phyloP scores from a whole-genome alignment of 345 rosid genomes.

The Populus simonii region DNA sequence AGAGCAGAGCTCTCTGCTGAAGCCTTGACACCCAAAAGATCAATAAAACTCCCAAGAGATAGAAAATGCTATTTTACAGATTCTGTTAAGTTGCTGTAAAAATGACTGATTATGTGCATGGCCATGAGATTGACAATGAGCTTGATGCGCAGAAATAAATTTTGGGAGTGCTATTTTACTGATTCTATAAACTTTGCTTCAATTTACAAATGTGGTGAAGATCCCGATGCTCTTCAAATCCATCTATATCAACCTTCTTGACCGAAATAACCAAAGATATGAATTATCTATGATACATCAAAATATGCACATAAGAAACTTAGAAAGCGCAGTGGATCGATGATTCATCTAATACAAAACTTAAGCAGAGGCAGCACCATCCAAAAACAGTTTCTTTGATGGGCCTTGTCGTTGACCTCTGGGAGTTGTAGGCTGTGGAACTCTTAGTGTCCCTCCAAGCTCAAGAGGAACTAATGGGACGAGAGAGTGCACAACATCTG shows the following conservation, averaged over 20 bases:
- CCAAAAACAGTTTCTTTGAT: background rate
- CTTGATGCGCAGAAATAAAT: background rate
- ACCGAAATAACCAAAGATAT: background rate
- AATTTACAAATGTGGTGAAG: constrained; percentile 30
- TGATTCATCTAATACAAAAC: background rate
- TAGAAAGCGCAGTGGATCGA: background rate
- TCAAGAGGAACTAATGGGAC: constrained; percentile 75
- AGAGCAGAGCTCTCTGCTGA: background rate
- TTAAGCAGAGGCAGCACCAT: background rate
- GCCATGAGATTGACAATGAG: background rate
- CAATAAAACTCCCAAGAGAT: background rate
- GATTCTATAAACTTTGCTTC: background rate
- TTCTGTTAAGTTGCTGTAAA: background rate
- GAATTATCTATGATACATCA: background rate
- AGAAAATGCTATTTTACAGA: background rate
- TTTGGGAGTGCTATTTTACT: background rate
- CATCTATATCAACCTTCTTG: background rate
- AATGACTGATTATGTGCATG: background rate
- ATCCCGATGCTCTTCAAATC: background rate
- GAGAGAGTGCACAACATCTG: constrained; percentile 86
- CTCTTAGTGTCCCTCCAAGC: constrained; percentile 82
- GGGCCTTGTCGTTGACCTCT: background rate
- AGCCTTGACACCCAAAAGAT: background rate
- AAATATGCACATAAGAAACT: background rate
- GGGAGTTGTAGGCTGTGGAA: constrained; percentile 21